Base-by-base conservation (phyloP, 116 monocot genomes). In the Papilionanthe hybrid region DNA sequence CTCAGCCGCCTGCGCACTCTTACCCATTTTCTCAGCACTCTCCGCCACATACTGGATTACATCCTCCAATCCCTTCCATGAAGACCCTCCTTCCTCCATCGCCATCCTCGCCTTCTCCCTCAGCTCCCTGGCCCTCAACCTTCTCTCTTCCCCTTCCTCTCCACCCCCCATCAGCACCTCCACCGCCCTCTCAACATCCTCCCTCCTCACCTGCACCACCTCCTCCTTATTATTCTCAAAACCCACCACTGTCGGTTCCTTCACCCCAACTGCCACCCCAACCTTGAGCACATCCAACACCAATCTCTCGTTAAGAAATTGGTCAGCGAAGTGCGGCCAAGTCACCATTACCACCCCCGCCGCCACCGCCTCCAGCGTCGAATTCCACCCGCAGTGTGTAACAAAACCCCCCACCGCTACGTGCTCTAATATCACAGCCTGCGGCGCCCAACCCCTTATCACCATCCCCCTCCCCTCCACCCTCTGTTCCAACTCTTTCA, bases 321-420 rank as follows among this genome's bases (percentile, higher is more conserved):
- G 50, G 17, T 50, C 50, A 13, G 50, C 50, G 13, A 50, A 50
- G 3, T 50, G 50, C 1, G 50, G 50, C 50, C 50, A 50, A 50
- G 50, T 50, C 50, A 13, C 50, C 50, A 50, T 50, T 13, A 50
- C 50, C 50, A 50, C 50, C 50, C 50, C 50, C 2, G 50, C 50
- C 2, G 50, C 50, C 11, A 50, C 50, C 11, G 50, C 50, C 50
- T 50, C 50, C 13, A 50, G 13, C 50, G 50, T 50, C 13, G 50
- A 50, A 50, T 50, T 50, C 50, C 50, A 50, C 11, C 50, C 50
- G 50, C 50, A 50, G 13, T 50, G 50, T 1, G 50, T 50, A 12
- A 50, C 22, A 78, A 94, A 94, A 0, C 86, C 90, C 27, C 90
- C 92, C 0, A 90, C 32, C 41, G 84, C 65, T 32, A 12, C 56